Evolutionary conservation across 768 basidiomycete species (phyloP).

Genomic region (Pleurotus eryngii): DNA sequence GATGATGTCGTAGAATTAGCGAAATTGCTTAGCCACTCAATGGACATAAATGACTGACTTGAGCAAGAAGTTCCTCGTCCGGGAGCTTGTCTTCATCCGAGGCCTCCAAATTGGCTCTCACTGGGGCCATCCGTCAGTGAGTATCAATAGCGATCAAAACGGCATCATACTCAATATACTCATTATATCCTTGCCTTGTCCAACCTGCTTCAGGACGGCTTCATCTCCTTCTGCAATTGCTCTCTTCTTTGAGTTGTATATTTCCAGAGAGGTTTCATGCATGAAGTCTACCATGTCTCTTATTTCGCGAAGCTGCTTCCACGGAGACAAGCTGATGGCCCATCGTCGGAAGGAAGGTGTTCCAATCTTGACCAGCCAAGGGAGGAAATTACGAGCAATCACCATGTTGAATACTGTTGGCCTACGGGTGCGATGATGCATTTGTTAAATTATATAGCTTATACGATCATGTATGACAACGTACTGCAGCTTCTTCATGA

Average conservation of each 20-base stretch:
- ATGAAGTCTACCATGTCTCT: constrained; percentile 25
- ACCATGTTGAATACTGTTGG: constrained; percentile 17
- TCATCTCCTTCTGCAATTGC: constrained; percentile 24
- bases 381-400: constrained; percentile 21
- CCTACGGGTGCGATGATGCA: constrained; percentile 9
- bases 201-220: constrained; percentile 21
- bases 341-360: constrained; percentile 22
- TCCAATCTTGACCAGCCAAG: constrained; percentile 20
- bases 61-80: constrained; percentile 32
- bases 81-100: constrained; percentile 28
- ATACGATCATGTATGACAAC: not conserved
- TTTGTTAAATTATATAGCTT: no score
- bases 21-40: no score
- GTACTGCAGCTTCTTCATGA: constrained; percentile 15
- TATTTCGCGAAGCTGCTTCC: constrained; percentile 18
- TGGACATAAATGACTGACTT: constrained; percentile 21
- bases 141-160: not conserved
- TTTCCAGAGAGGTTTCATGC: constrained; percentile 20
- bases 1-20: no score
- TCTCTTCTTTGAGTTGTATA: constrained; percentile 26
- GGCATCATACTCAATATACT: constrained; percentile 26
- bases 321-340: constrained; percentile 22
- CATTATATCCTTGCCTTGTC: constrained; percentile 33
- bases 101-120: constrained; percentile 32
- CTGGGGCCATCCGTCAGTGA: constrained; percentile 14